Conservation (phyloP, 768 basidiomycete species). For the Leccinum uliginosum region DNA sequence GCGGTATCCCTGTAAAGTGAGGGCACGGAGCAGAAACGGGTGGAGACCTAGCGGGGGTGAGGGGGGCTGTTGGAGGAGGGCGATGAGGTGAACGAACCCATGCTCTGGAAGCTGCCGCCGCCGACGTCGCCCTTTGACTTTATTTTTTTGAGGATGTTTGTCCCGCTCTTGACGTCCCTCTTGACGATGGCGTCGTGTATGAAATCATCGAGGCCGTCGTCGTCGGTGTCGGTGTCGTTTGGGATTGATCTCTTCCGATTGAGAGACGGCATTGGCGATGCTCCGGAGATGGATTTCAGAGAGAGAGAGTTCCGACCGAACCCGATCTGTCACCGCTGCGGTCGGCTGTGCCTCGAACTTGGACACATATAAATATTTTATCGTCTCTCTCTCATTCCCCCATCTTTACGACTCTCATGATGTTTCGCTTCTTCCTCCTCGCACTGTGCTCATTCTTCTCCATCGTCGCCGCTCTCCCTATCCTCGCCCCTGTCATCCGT, state of each 20-base stretch:
- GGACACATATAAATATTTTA: slow-evolving; percentile 1
- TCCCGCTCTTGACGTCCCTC: slow-evolving; percentile 64
- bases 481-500: slow-evolving; percentile 20
- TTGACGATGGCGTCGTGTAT: not conserved
- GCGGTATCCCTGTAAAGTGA: slow-evolving; percentile 90
- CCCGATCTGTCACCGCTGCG: slow-evolving; percentile 4
- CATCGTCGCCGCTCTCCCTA: slow-evolving; percentile 30
- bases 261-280: slow-evolving; percentile 25
- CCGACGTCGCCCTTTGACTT: slow-evolving; percentile 82
- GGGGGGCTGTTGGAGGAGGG: not conserved
- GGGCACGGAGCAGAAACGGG: slow-evolving; percentile 75
- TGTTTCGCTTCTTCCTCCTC: slow-evolving; percentile 15
- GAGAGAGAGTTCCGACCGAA: too few species aligned
- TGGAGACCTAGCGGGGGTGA: slow-evolving; percentile 57
- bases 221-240: slow-evolving; percentile 4
- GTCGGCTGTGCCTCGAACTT: not conserved
- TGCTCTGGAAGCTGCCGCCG: slow-evolving; percentile 93
- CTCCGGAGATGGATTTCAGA: slow-evolving; percentile 8
- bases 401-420: slow-evolving; percentile 22
- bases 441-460: slow-evolving; percentile 22
- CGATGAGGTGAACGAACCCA: slow-evolving; percentile 56
- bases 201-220: slow-evolving; percentile 47
- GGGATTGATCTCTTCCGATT: slow-evolving; percentile 29
- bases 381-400: not conserved
- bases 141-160: slow-evolving; percentile 69